These are phyloP conservation scores for Deinandra increscens DNA, from an alignment of 129 eudicot genomes.

Conservation along the genomic window DNA sequence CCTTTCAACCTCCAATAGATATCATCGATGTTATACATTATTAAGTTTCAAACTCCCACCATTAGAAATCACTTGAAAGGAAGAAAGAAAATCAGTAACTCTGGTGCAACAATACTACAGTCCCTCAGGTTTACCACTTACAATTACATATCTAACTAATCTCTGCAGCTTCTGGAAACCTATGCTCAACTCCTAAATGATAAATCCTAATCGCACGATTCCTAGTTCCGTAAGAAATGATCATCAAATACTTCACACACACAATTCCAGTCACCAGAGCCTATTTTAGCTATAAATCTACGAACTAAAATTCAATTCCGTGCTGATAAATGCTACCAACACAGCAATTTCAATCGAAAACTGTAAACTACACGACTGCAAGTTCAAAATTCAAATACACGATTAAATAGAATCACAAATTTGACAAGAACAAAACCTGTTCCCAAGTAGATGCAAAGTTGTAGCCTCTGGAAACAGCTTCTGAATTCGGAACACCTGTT, in stretches of 20 bases:
- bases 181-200: conserved; percentile 6
- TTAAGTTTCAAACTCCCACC: conserved; percentile 8
- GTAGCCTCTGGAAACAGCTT: conserved; percentile 81
- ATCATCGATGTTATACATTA: background rate
- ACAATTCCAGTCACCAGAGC: background rate
- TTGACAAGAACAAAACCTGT: conserved; percentile 48
- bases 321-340: conserved; percentile 10
- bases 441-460: conserved; percentile 90
- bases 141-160: background rate
- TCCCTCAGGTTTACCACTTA: background rate
- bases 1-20: conserved; percentile 4
- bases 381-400: background rate
- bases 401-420: background rate
- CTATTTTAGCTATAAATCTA: background rate
- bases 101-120: background rate
- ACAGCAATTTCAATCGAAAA: background rate
- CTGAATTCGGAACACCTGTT: conserved; percentile 56
- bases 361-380: background rate
- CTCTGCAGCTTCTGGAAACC: background rate
- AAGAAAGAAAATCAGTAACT: background rate
- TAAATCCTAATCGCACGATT: background rate
- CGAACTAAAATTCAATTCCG: background rate
- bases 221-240: background rate
- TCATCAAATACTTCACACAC: background rate
- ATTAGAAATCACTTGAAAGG: background rate